A percentile compares a stretch with the other conserved stretches of the same genome.
These are phyloP conservation scores for Fonsecaea multimorphosa DNA, from an alignment of 2,329 filamentous ascomycete genomes.

Conservation along the genomic window DNA sequence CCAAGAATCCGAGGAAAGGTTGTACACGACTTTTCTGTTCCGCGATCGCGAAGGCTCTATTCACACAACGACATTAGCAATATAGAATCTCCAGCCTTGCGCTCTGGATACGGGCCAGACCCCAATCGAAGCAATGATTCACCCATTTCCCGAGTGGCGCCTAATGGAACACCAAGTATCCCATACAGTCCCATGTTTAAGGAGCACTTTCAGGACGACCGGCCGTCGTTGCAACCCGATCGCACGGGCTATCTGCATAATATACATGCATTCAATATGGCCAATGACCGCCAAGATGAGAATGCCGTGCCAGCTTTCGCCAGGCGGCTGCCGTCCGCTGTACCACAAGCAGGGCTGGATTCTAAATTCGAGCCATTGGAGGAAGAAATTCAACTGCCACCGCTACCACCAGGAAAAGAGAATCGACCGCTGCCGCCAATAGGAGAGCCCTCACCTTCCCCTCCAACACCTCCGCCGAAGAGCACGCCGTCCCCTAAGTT, in stretches of 20 bases:
- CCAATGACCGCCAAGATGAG: constrained; percentile 42
- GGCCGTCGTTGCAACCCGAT: constrained; percentile 48
- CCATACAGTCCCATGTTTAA: constrained; percentile 64
- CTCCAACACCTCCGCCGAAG: constrained; percentile 36
- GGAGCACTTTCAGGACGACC: constrained; percentile 65
- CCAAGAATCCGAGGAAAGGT: constrained; percentile 67
- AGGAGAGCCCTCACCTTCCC: constrained; percentile 29
- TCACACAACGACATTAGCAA: constrained; percentile 38
- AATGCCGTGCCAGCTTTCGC: constrained; percentile 52
- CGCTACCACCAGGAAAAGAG: constrained; percentile 20
- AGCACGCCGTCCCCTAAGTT: constrained; percentile 37
- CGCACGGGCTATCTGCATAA: constrained; percentile 53
- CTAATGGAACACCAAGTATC: constrained; percentile 23
- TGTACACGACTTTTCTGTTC: constrained; percentile 70
- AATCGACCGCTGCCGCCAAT: constrained; percentile 10
- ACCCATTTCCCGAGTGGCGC: constrained; percentile 8
- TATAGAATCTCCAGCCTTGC: constrained; percentile 27
- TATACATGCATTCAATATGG: constrained; percentile 44
- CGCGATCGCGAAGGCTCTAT: constrained; percentile 55
- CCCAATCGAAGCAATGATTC: constrained; percentile 16
- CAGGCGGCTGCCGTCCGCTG: constrained; percentile 47
- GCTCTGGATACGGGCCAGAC: constrained; percentile 23
- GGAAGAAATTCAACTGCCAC: constrained; percentile 19
- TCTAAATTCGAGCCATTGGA: not conserved
- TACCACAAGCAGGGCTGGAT: constrained; percentile 25